Conservation (phyloP, 2,329 filamentous ascomycete species). For the Talaromyces piceae region DNA sequence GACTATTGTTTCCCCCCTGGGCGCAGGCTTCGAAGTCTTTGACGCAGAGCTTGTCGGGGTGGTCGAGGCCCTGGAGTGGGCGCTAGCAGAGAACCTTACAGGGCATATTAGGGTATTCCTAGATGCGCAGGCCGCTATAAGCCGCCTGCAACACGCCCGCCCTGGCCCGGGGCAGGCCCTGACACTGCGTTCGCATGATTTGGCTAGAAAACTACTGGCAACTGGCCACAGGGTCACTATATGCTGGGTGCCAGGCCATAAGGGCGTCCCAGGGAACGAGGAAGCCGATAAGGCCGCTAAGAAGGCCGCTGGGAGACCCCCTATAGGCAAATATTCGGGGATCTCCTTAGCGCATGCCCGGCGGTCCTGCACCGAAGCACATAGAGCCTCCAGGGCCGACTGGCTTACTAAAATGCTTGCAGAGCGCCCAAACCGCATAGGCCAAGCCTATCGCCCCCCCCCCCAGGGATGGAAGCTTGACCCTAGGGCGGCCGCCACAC, state of each 20-base stretch:
- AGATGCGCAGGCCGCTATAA: background rate
- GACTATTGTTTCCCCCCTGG: too few relatives aligned
- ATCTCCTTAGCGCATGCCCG: background rate
- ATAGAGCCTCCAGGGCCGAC: background rate
- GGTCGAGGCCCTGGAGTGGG: background rate
- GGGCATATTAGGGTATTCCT: background rate
- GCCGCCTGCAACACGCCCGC: background rate
- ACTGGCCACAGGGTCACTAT: constrained; percentile 4
- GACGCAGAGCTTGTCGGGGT: too few relatives aligned
- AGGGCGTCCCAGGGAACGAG: constrained; percentile 11
- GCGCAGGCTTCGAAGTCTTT: too few relatives aligned
- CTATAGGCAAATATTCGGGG: background rate
- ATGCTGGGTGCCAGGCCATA: constrained; percentile 11
- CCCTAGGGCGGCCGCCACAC: background rate
- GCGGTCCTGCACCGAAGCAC: background rate
- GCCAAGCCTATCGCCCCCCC: background rate
- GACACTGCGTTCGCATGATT: background rate
- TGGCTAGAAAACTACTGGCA: background rate
- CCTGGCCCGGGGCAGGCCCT: background rate
- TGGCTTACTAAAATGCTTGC: background rate
- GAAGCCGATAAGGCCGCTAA: constrained; percentile 9
- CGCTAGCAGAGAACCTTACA: background rate
- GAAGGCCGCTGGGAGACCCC: background rate
- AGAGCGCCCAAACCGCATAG: background rate
- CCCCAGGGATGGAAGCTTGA: background rate